Conservation (phyloP, 768 basidiomycete genomes). For the Rhizopogon vesiculosus region DNA sequence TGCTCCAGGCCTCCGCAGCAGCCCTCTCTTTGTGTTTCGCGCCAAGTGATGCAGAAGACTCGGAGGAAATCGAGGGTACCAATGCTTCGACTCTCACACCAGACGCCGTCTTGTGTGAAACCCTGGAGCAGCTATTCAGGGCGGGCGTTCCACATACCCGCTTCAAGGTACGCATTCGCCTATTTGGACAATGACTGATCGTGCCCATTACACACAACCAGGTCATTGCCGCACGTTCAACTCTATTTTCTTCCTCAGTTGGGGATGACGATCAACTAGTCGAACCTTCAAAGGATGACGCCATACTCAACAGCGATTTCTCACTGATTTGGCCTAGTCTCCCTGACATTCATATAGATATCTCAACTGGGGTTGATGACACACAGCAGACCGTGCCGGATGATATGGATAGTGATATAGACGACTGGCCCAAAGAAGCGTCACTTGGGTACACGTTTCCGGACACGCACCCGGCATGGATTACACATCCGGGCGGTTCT, state of each 20-base stretch:
- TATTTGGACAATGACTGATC: not conserved
- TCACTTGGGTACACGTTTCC: not conserved
- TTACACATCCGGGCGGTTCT: constrained; percentile 14
- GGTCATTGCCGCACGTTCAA: constrained; percentile 11
- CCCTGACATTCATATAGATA: constrained; percentile 6
- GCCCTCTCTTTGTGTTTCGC: constrained; percentile 20
- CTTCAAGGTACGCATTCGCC: constrained; percentile 40
- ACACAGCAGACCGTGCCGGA: constrained; percentile 4
- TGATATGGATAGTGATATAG: constrained; percentile 12
- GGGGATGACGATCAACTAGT: constrained; percentile 22
- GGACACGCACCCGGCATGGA: not conserved
- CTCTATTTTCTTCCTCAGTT: constrained; percentile 3
- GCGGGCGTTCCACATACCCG: constrained; percentile 33
- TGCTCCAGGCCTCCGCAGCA: constrained; percentile 24
- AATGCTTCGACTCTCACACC: constrained; percentile 20
- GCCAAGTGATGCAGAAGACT: constrained; percentile 1
- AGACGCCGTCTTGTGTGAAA: constrained; percentile 34
- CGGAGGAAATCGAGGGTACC: constrained; percentile 10
- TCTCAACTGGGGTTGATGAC: constrained; percentile 2
- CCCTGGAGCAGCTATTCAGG: constrained; percentile 42
- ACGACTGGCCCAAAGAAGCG: constrained; percentile 11
- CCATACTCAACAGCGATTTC: not conserved
- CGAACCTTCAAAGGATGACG: constrained; percentile 5
- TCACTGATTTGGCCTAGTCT: constrained; percentile 12
- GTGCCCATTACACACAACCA: constrained; percentile 5